Evolutionary conservation across 148 eudicot genomes (phyloP).

Genomic region (Arbutus unedo): DNA sequence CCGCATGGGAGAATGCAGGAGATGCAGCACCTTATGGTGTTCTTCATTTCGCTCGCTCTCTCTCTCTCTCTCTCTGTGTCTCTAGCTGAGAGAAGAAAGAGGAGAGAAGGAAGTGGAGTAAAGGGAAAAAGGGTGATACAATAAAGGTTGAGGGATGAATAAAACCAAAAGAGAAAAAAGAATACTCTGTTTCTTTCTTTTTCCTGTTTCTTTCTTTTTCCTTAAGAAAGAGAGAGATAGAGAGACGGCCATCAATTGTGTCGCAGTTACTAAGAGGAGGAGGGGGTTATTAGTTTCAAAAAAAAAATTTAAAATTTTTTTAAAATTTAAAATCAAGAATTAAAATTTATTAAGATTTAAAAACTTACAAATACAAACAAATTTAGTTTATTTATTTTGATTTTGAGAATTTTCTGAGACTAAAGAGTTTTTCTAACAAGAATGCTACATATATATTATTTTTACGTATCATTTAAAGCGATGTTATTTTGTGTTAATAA

Average conservation of each 20-base stretch:
- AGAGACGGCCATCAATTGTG: background rate
- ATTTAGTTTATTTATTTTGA: too few species aligned
- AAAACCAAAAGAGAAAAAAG: background rate
- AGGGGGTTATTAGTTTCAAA: too few species aligned
- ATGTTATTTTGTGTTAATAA: too few species aligned
- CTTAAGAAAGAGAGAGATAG: background rate
- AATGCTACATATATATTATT: too few species aligned
- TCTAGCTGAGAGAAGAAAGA: slow-evolving; percentile 1
- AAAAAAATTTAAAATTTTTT: too few species aligned
- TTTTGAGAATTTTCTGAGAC: too few species aligned
- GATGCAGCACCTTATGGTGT: slow-evolving; percentile 70
- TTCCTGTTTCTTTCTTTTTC: background rate
- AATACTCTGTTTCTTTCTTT: background rate
- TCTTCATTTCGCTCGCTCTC: slow-evolving; percentile 34
- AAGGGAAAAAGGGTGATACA: background rate
- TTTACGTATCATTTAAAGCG: too few species aligned
- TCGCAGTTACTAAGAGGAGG: too few species aligned
- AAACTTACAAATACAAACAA: too few species aligned
- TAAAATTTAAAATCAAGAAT: too few species aligned
- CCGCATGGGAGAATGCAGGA: slow-evolving; percentile 96
- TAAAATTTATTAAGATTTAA: too few species aligned
- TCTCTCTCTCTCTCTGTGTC: slow-evolving; percentile 10
- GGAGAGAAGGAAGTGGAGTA: background rate
- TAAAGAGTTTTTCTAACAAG: too few species aligned
- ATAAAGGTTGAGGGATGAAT: background rate